Conservation (phyloP, 2,329 filamentous ascomycete species). For the Mycogone perniciosa region DNA sequence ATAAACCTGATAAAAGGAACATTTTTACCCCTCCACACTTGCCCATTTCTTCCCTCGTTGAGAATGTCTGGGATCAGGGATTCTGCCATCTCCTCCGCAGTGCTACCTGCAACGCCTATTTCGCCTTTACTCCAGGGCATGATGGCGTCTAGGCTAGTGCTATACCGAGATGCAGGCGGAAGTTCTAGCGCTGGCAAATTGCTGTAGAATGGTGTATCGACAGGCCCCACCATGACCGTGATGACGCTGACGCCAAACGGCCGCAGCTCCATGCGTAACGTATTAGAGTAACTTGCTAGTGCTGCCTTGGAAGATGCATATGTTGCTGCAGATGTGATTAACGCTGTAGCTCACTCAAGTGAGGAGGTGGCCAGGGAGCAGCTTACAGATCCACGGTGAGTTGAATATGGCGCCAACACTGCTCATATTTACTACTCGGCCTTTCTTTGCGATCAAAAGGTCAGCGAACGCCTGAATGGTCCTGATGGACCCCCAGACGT, state of each 20-base stretch:
- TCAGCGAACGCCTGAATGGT: conserved; percentile 24
- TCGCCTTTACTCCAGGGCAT: conserved; percentile 10
- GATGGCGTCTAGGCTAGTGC: conserved; percentile 3
- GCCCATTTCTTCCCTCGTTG: neutral
- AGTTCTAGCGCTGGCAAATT: conserved; percentile 5
- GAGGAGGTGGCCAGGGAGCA: neutral
- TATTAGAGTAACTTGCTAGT: conserved; percentile 16
- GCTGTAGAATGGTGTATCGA: conserved; percentile 5
- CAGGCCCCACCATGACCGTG: conserved; percentile 8
- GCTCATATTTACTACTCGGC: conserved; percentile 26
- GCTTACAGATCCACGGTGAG: conserved; percentile 17
- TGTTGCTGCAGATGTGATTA: conserved; percentile 1
- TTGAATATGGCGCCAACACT: conserved; percentile 23
- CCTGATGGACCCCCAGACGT: conserved; percentile 25
- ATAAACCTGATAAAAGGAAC: conserved; percentile 5
- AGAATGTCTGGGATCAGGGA: conserved; percentile 5
- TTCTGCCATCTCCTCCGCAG: neutral
- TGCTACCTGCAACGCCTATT: conserved; percentile 2
- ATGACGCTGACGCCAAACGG: conserved; percentile 21
- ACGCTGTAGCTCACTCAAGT: neutral
- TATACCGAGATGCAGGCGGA: conserved; percentile 3
- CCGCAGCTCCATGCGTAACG: conserved; percentile 20
- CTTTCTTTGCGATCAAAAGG: conserved; percentile 21
- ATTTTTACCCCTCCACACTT: conserved; percentile 6
- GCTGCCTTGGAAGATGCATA: conserved; percentile 14